Evolutionary conservation across 2,329 filamentous ascomycete species (phyloP), one percentile per base, ranked within the genome.

Genomic region (Aspergillus japonicus): DNA sequence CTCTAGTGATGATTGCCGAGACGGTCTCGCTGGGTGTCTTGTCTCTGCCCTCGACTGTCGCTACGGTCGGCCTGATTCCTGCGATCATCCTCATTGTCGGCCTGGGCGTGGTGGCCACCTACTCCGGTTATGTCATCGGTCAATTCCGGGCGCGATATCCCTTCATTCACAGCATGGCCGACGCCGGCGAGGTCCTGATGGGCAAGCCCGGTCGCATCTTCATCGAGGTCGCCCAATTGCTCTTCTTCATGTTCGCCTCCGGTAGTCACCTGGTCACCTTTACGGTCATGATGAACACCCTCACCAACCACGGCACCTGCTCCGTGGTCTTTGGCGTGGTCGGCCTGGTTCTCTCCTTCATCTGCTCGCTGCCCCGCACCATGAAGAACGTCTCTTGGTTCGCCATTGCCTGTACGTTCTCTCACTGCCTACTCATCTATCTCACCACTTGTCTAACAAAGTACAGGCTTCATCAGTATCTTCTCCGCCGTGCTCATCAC

Each of bases 221-320:
- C 26, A 80, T 89, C 48, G 87, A 86, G 24, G 74, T 80, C 59
- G 86, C 84, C 65, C 87, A 89, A 64, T 75, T 83, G 3, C 73
- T 90, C 23, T 85, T 90, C 73, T 79, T 90, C 39, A 78, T 88
- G 63, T 89, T 91, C 75, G 84, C 89, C 61, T 86, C 88, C 73
- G 87, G 83, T 35, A 88, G 87, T 16, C 89, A 91, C 73, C 82
- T 89, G 58, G 76, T 90, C 62, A 89, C 87, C 0, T 89, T 89
- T 64, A 83, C 83, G 39, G 87, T 90, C 67, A 88, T 88, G 71
- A 83, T 90, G 73, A 86, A 86, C 66, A 86, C 82, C 55, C 77
- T 91, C 42, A 87, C 86, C 12, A 75, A 84, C 2, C 82, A 88
- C 62, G 83, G 80, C 1, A 81, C 82, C 0, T 90, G 87, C 73